These are phyloP conservation scores for Aegilops umbellulata DNA, from an alignment of 176 grass and related monocot species.

Conservation along the genomic window DNA sequence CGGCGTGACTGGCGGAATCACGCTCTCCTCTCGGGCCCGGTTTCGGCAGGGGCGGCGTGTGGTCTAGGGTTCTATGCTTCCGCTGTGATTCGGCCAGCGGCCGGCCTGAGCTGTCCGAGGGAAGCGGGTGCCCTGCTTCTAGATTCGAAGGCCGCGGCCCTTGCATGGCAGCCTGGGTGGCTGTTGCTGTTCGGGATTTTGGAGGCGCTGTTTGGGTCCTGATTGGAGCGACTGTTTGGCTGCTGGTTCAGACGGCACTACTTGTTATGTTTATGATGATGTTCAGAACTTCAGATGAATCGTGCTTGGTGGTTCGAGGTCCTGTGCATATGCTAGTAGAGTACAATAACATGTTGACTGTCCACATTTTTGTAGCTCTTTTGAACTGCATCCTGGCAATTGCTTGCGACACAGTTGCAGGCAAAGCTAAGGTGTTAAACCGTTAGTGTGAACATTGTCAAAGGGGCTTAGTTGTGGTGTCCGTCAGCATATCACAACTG, in stretches of 20 bases:
- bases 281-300: neutral
- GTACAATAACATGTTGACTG: neutral
- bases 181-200: neutral
- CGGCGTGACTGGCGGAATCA: neutral
- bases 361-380: neutral
- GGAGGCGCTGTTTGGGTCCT: neutral
- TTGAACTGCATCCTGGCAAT: too few species aligned
- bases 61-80: constrained; percentile 35
- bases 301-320: neutral
- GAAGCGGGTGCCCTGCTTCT: neutral
- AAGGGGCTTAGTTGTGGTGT: too few species aligned
- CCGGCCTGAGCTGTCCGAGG: neutral
- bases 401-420: too few species aligned
- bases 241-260: neutral
- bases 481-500: too few species aligned
- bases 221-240: neutral
- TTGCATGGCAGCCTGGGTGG: constrained; percentile 5
- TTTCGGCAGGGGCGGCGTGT: neutral
- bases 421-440: too few species aligned
- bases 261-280: neutral
- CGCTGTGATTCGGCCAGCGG: neutral
- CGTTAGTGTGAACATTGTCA: too few species aligned
- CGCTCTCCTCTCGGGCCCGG: too few species aligned
- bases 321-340: neutral
- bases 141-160: neutral